Evolutionary conservation across 768 basidiomycete genomes (phyloP).

Genomic region (Naganishia vaughanmartiniae): DNA sequence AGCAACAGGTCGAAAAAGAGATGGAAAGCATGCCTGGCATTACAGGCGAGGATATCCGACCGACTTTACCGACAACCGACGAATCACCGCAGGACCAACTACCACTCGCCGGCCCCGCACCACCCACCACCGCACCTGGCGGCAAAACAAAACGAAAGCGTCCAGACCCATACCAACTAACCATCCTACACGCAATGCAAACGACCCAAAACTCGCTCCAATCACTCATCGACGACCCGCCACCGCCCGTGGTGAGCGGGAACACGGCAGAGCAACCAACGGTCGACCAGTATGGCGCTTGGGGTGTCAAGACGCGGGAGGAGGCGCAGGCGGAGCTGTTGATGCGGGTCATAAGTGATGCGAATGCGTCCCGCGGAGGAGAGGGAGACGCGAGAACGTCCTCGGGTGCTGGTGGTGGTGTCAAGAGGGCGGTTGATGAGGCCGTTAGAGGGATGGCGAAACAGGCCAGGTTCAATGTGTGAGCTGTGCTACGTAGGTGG

Average conservation of each 20-base stretch:
- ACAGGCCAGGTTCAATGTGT: slow-evolving; percentile 23
- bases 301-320: slow-evolving; percentile 24
- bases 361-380: not conserved
- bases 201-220: slow-evolving; percentile 20
- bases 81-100: not conserved
- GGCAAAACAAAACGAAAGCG: slow-evolving; percentile 15
- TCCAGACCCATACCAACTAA: slow-evolving; percentile 13
- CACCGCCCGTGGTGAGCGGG: not conserved
- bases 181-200: slow-evolving; percentile 22
- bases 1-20: not conserved
- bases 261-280: not conserved
- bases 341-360: not conserved
- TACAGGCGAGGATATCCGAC: not conserved
- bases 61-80: not conserved
- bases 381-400: not conserved
- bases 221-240: not conserved
- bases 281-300: not conserved
- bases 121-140: not conserved
- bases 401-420: not conserved
- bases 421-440: slow-evolving; percentile 17
- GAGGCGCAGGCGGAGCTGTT: slow-evolving; percentile 12
- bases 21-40: not conserved
- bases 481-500: not conserved
- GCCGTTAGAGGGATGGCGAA: slow-evolving; percentile 16
- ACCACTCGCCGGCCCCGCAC: not conserved